phyloP scores from a whole-genome alignment of 2,329 filamentous ascomycete species.

The Clonostachys sp. region DNA sequence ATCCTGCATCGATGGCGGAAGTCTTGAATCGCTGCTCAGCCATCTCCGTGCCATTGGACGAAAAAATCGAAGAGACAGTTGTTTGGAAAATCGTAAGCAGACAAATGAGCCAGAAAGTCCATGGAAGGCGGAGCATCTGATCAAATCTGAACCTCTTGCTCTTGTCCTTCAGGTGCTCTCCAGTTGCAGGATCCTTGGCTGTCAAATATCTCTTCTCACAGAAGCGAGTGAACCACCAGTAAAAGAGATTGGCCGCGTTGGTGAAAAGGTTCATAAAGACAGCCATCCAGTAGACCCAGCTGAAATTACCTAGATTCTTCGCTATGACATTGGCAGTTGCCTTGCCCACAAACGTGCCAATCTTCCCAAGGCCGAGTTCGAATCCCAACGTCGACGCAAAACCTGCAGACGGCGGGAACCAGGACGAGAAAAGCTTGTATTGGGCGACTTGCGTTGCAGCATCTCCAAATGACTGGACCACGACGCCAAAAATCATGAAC shows the following conservation, averaged over 20 bases:
- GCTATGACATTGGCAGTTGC: conserved; percentile 53
- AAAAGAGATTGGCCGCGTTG: conserved; percentile 43
- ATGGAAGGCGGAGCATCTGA: conserved; percentile 48
- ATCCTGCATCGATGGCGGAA: conserved; percentile 42
- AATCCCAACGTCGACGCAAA: conserved; percentile 55
- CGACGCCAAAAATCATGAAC: conserved; percentile 51
- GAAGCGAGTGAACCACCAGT: conserved; percentile 47
- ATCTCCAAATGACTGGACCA: conserved; percentile 52
- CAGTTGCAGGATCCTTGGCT: conserved; percentile 45
- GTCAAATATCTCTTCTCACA: conserved; percentile 36
- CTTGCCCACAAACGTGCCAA: conserved; percentile 55
- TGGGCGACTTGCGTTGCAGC: conserved; percentile 57
- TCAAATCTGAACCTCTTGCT: conserved; percentile 47
- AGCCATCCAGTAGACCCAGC: conserved; percentile 53
- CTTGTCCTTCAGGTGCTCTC: conserved; percentile 50
- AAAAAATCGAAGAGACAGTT: conserved; percentile 41
- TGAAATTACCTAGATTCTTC: conserved; percentile 48
- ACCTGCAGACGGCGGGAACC: conserved; percentile 54
- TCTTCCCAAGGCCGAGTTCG: conserved; percentile 53
- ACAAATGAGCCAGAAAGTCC: conserved; percentile 48
- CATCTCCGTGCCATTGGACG: conserved; percentile 49
- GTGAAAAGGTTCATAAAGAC: conserved; percentile 60
- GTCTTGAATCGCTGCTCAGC: conserved; percentile 48
- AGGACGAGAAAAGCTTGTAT: conserved; percentile 57
- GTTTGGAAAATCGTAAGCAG: conserved; percentile 49